phyloP scores from a whole-genome alignment of 1,284 basidiomycete species.

The Anthracocystis setariae region DNA sequence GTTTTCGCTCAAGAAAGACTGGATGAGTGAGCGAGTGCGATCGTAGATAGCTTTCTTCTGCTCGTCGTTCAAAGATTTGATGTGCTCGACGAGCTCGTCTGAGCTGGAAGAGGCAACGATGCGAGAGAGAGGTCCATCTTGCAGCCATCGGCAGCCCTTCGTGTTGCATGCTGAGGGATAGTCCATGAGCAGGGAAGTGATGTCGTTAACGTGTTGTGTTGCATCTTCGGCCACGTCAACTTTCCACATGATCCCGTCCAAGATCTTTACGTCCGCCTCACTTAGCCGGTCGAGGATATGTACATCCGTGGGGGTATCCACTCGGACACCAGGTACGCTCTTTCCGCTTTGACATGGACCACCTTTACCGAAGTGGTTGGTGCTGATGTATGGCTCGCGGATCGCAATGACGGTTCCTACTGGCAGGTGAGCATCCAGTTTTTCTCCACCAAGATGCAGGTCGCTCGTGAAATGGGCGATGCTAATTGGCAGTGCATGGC shows the following conservation, averaged over 20 bases:
- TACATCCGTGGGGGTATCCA: constrained; percentile 65
- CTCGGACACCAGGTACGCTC: constrained; percentile 53
- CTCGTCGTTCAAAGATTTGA: neutral
- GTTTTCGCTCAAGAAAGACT: constrained; percentile 29
- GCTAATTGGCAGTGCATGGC: constrained; percentile 53
- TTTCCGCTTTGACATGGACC: constrained; percentile 58
- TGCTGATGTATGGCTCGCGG: constrained; percentile 61
- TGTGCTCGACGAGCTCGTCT: neutral
- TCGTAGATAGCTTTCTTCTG: constrained; percentile 2
- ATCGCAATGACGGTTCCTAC: constrained; percentile 60
- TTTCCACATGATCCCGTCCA: constrained; percentile 33
- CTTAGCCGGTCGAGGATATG: constrained; percentile 43
- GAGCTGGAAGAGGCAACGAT: constrained; percentile 8
- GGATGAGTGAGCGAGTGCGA: constrained; percentile 20
- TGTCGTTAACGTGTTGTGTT: constrained; percentile 11
- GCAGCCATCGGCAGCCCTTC: constrained; percentile 48
- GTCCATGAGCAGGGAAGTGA: constrained; percentile 8
- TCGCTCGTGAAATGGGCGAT: constrained; percentile 62
- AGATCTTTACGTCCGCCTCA: constrained; percentile 15
- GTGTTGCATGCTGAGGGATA: constrained; percentile 26
- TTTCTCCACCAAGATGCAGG: constrained; percentile 37
- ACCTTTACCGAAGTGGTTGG: constrained; percentile 57
- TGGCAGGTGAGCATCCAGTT: constrained; percentile 52
- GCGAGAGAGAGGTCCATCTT: constrained; percentile 52
- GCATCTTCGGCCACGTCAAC: constrained; percentile 12